phyloP scores from a whole-genome alignment of 768 basidiomycete genomes.

The Boletus reticuloceps region DNA sequence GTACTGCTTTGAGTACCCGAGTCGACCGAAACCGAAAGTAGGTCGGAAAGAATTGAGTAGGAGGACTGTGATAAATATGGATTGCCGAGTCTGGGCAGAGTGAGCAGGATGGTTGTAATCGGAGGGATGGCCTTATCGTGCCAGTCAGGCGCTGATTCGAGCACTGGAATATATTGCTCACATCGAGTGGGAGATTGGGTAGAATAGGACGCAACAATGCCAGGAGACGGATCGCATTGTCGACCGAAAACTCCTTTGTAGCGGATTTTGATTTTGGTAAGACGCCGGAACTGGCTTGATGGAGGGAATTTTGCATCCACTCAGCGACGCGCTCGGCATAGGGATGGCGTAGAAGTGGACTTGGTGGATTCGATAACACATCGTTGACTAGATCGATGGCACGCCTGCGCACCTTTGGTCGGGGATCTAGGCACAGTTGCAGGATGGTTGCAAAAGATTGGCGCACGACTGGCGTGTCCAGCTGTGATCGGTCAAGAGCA shows the following conservation, averaged over 20 bases:
- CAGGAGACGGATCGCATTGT: constrained; percentile 76
- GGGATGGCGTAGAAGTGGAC: constrained; percentile 78
- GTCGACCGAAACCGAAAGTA: constrained; percentile 57
- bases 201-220: constrained; percentile 67
- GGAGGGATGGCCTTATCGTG: constrained; percentile 62
- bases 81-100: constrained; percentile 83
- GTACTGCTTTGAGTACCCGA: constrained; percentile 49
- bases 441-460: constrained; percentile 85
- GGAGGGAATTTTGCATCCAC: constrained; percentile 68
- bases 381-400: constrained; percentile 85
- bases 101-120: constrained; percentile 69
- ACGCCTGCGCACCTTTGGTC: constrained; percentile 92
- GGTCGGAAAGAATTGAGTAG: constrained; percentile 81
- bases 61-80: constrained; percentile 86
- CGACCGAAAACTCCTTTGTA: constrained; percentile 55
- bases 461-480: constrained; percentile 65
- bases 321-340: constrained; percentile 80
- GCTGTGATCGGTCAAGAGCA: constrained; percentile 67
- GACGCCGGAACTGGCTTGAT: constrained; percentile 61
- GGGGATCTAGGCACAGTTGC: constrained; percentile 77
- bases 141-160: constrained; percentile 12
- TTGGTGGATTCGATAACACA: constrained; percentile 71
- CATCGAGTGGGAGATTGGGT: constrained; percentile 60
- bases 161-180: constrained; percentile 39
- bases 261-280: constrained; percentile 56